Conservation (phyloP, 2,329 filamentous ascomycete species). For the Colletotrichum lini region DNA sequence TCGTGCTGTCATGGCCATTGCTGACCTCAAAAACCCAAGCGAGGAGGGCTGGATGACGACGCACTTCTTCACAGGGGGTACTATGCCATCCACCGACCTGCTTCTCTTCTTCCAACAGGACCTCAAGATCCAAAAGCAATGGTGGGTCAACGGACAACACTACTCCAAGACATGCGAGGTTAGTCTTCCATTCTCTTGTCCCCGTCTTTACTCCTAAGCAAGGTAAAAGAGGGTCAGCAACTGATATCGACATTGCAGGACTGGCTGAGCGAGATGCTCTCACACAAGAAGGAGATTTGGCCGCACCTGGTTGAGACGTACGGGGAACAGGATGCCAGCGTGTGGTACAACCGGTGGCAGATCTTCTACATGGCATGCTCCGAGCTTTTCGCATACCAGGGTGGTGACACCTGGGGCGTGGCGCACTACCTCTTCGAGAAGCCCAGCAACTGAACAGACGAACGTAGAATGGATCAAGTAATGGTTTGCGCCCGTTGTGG, state of each 20-base stretch:
- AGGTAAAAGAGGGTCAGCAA: background rate
- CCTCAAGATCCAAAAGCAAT: slow-evolving; percentile 72
- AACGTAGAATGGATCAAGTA: background rate
- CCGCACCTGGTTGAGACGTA: slow-evolving; percentile 76
- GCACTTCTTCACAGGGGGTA: slow-evolving; percentile 81
- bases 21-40: slow-evolving; percentile 21
- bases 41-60: slow-evolving; percentile 82
- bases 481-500: background rate
- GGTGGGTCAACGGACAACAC: slow-evolving; percentile 79
- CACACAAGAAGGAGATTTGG: slow-evolving; percentile 73
- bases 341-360: slow-evolving; percentile 80
- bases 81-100: slow-evolving; percentile 78
- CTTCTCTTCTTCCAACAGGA: slow-evolving; percentile 77
- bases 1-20: background rate
- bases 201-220: background rate
- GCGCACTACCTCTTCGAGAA: slow-evolving; percentile 78
- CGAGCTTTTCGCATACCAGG: slow-evolving; percentile 76
- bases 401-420: slow-evolving; percentile 78
- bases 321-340: slow-evolving; percentile 69
- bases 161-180: slow-evolving; percentile 80
- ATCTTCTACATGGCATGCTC: slow-evolving; percentile 81
- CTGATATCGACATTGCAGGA: slow-evolving; percentile 55
- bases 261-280: slow-evolving; percentile 74
- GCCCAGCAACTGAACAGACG: slow-evolving; percentile 44
- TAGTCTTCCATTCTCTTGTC: slow-evolving; percentile 42